Conservation (phyloP, 805 yeast genomes). For the Sugiyamaella americana region DNA sequence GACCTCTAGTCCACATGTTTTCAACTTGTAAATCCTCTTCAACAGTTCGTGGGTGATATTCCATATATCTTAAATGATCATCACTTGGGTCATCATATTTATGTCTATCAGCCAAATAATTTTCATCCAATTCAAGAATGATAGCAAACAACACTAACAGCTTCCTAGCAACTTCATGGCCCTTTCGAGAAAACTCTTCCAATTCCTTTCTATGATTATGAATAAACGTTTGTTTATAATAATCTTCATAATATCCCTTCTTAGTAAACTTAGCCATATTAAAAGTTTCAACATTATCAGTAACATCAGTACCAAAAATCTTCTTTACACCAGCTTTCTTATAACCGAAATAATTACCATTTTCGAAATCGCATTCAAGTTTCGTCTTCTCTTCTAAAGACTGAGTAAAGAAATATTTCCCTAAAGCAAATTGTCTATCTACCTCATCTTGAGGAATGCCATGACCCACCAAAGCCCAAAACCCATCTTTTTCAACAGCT, state of each 20-base stretch:
- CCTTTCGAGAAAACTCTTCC: constrained; percentile 13
- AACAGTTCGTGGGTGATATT: constrained; percentile 12
- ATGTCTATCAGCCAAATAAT: constrained; percentile 13
- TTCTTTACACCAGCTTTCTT: constrained; percentile 12
- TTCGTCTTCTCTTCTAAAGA: constrained; percentile 11
- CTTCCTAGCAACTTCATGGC: constrained; percentile 13
- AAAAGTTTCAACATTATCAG: constrained; percentile 14
- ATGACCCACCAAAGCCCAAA: constrained; percentile 15
- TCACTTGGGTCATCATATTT: constrained; percentile 15
- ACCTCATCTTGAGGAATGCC: constrained; percentile 15
- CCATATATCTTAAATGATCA: constrained; percentile 15
- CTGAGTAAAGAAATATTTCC: constrained; percentile 11
- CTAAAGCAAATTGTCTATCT: constrained; percentile 14
- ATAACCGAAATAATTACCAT: constrained; percentile 17
- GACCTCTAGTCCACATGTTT: constrained; percentile 15
- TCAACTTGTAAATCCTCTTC: constrained; percentile 15
- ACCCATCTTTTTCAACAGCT: constrained; percentile 14
- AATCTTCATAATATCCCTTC: constrained; percentile 6
- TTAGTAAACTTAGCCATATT: constrained; percentile 18
- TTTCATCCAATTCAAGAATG: constrained; percentile 16
- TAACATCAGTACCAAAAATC: constrained; percentile 12
- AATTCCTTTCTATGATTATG: constrained; percentile 9
- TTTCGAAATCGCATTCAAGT: constrained; percentile 10
- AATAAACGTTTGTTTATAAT: constrained; percentile 8
- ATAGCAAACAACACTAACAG: constrained; percentile 15